Conservation (phyloP, 495 filamentous ascomycete species). For the Stereocaulon alpinum region DNA sequence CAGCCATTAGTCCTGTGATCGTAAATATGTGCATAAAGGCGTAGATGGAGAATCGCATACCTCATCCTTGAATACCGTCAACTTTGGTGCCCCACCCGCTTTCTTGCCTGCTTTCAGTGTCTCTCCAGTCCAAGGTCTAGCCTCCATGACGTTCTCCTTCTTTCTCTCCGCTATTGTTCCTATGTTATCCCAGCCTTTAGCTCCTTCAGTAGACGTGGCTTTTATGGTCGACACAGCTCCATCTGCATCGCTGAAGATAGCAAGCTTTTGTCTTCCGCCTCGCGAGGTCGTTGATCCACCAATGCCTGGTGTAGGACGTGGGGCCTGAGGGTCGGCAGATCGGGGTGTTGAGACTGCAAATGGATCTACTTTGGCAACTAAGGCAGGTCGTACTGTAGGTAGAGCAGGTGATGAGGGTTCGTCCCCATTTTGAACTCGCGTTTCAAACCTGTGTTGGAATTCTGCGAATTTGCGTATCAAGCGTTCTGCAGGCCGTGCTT, state of each 20-base stretch:
- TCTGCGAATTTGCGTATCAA: conserved; percentile 80
- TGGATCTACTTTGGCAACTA: conserved; percentile 77
- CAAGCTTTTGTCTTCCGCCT: conserved; percentile 65
- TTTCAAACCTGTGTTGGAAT: conserved; percentile 68
- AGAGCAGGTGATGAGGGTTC: conserved; percentile 79
- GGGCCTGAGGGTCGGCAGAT: conserved; percentile 55
- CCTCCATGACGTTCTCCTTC: conserved; percentile 85
- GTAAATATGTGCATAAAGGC: conserved; percentile 67
- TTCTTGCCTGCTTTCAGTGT: conserved; percentile 80
- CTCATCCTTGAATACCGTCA: conserved; percentile 91
- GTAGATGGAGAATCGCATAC: conserved; percentile 47
- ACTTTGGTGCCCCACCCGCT: conserved; percentile 61
- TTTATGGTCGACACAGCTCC: conserved; percentile 38
- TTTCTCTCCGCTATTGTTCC: conserved; percentile 74
- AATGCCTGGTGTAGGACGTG: conserved; percentile 34
- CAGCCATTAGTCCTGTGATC: conserved; percentile 91
- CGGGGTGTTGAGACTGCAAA: conserved; percentile 43
- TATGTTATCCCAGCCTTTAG: conserved; percentile 86
- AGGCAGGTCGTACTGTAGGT: conserved; percentile 69
- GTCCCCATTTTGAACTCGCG: conserved; percentile 43
- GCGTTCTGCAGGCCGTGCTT: conserved; percentile 73
- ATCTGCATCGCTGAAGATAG: conserved; percentile 78
- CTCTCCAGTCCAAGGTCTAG: conserved; percentile 86
- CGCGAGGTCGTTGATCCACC: conserved; percentile 46
- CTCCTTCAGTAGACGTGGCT: conserved; percentile 23